Base-by-base conservation (phyloP, 768 basidiomycete genomes). In the Roridomyces roridus region DNA sequence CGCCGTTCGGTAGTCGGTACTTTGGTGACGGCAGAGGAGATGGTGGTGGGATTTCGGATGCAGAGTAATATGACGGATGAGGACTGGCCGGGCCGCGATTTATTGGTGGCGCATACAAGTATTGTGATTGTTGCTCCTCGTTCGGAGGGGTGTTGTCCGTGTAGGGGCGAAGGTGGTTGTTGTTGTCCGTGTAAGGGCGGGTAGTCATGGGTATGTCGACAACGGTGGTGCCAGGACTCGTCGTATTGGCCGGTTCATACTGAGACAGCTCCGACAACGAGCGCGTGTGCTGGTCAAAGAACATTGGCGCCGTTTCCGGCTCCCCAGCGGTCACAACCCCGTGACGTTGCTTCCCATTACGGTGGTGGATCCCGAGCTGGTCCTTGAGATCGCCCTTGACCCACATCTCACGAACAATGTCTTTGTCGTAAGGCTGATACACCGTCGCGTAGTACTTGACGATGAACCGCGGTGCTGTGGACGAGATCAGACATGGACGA, bases 341-440 rank as follows among this genome's bases (percentile, higher is more conserved):
- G 39, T 53, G 69, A 42, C 75, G 76, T 57, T 80, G 81, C 65
- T 77, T 84, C 29, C 71, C 71, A 46, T 84, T 85, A 35, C 86
- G 82, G 64, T 87, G 89, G 31, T 76, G 71, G 51, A 94, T 81
- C 4, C 92, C 92, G 5, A 94, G 77, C 36, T 80, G 84, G 60
- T 93, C 91, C 69, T 94, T 94, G 52, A 94, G 79, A 66, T 93
- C 86, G 4, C 92, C 92, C 55, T 71, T 66, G 5, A 94, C 91
- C 92, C 91, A 94, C 84, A 87, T 89, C 77, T 98, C 96, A 25
- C 96, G 87, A 8, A 98, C 80, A 52, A 98, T 87, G 65, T 97
- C 92, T 68, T 86, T 89, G 79, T 98, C 96, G 17, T 87, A 76
- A 3, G 96, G 95, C 44, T 70, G 74, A 66, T 95, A 97, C 1